Conservation (phyloP, 2,329 filamentous ascomycete species). For the Knoxdaviesia proteae region DNA sequence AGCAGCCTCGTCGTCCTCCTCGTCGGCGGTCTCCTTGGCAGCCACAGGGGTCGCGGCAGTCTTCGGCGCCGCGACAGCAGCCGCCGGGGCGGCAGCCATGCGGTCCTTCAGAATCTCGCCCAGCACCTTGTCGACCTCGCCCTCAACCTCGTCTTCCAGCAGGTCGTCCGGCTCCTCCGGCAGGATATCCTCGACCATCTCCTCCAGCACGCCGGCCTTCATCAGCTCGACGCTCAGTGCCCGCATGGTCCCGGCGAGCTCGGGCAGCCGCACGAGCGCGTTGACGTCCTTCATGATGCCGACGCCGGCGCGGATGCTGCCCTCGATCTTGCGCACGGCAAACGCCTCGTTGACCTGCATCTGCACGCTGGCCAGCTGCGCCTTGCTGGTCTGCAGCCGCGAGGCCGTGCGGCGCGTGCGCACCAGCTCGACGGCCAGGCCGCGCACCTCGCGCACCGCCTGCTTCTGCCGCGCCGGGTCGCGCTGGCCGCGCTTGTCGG, state of each 20-base stretch:
- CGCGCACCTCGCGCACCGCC: slow-evolving; percentile 62
- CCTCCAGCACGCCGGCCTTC: slow-evolving; percentile 91
- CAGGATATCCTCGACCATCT: slow-evolving; percentile 79
- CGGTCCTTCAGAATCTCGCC: slow-evolving; percentile 76
- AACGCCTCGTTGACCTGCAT: slow-evolving; percentile 98
- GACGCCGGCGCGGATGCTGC: slow-evolving; percentile 65
- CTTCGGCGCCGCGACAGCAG: slow-evolving; percentile 33
- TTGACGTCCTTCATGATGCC: slow-evolving; percentile 98
- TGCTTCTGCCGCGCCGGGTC: slow-evolving; percentile 63
- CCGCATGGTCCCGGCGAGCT: slow-evolving; percentile 73
- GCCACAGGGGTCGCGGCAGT: slow-evolving; percentile 28
- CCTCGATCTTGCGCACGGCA: slow-evolving; percentile 86
- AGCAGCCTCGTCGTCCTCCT: slow-evolving; percentile 49
- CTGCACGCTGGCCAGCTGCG: slow-evolving; percentile 77
- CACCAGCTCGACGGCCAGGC: slow-evolving; percentile 75
- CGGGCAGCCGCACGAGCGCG: slow-evolving; percentile 59
- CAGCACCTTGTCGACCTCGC: slow-evolving; percentile 81
- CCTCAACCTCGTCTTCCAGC: slow-evolving; percentile 53
- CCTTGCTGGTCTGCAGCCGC: slow-evolving; percentile 68
- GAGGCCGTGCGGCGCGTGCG: slow-evolving; percentile 55
- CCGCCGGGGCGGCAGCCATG: slow-evolving; percentile 37
- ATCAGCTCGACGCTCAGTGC: slow-evolving; percentile 74
- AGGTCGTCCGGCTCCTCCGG: slow-evolving; percentile 53
- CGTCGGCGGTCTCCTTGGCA: slow-evolving; percentile 25
- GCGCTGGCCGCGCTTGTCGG: slow-evolving; percentile 60